Evolutionary conservation across 805 yeast genomes (phyloP).

Genomic region (Starmera pachycereana): DNA sequence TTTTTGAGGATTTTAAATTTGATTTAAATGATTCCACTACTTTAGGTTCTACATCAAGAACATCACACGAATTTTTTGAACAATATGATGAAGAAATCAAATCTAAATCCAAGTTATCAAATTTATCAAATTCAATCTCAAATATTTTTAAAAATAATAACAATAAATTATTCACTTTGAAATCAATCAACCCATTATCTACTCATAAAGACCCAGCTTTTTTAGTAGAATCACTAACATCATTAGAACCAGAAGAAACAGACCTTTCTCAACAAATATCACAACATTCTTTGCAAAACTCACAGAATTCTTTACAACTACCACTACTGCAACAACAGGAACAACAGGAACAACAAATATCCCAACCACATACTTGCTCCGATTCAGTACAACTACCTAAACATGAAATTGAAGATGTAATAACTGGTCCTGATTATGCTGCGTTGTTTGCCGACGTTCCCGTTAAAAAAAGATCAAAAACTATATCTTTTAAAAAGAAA

Average conservation of each 20-base stretch:
- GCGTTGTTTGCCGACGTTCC: conserved; percentile 19
- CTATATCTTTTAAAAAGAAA: conserved; percentile 8
- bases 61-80: conserved; percentile 16
- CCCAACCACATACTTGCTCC: background rate
- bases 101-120: conserved; percentile 1
- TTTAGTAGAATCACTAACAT: conserved; percentile 5
- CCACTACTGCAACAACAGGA: background rate
- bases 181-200: conserved; percentile 22
- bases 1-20: background rate
- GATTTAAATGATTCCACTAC: background rate
- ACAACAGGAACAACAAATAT: background rate
- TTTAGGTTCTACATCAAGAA: conserved; percentile 15
- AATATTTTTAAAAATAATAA: conserved; percentile 15
- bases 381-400: background rate
- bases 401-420: background rate
- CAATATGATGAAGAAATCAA: background rate
- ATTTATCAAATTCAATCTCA: conserved; percentile 13
- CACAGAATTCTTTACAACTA: background rate
- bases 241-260: conserved; percentile 11
- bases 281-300: background rate
- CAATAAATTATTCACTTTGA: conserved; percentile 23
- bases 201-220: conserved; percentile 14
- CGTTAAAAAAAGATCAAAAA: conserved; percentile 10
- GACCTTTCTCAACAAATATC: conserved; percentile 3
- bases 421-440: conserved; percentile 18